Evolutionary conservation across 768 basidiomycete species (phyloP).

Genomic region (Lactifluus subvellereus): DNA sequence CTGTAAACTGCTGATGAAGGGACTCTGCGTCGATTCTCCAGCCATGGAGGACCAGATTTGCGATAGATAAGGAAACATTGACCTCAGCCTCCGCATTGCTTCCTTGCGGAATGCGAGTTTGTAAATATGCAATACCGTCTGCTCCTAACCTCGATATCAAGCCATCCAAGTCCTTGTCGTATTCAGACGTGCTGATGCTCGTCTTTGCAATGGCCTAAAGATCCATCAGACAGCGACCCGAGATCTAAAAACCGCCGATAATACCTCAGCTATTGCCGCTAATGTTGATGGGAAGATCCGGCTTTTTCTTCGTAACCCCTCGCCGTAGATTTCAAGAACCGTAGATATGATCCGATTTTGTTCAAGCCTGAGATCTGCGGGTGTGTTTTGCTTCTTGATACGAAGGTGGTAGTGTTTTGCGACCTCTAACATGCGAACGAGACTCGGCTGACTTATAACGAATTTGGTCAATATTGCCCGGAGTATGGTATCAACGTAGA

Average conservation of each 20-base stretch:
- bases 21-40: constrained; percentile 39
- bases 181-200: constrained; percentile 24
- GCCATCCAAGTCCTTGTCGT: constrained; percentile 14
- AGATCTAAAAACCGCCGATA: background rate
- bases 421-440: constrained; percentile 46
- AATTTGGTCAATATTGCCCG: constrained; percentile 49
- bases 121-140: constrained; percentile 25
- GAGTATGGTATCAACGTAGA: constrained; percentile 54
- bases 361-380: constrained; percentile 7
- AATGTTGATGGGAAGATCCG: constrained; percentile 46
- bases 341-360: constrained; percentile 18
- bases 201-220: constrained; percentile 31
- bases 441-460: constrained; percentile 36
- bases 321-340: constrained; percentile 44
- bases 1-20: constrained; percentile 35
- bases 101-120: constrained; percentile 29
- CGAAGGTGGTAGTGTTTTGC: constrained; percentile 39
- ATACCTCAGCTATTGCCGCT: constrained; percentile 50
- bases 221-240: background rate
- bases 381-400: constrained; percentile 13
- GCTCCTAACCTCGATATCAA: constrained; percentile 8
- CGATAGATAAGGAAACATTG: constrained; percentile 42
- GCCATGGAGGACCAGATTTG: constrained; percentile 46
- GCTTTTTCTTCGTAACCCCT: constrained; percentile 49
- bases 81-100: constrained; percentile 47